Base-by-base conservation (phyloP, 345 rosid genomes). In the Euphorbia lathyris region DNA sequence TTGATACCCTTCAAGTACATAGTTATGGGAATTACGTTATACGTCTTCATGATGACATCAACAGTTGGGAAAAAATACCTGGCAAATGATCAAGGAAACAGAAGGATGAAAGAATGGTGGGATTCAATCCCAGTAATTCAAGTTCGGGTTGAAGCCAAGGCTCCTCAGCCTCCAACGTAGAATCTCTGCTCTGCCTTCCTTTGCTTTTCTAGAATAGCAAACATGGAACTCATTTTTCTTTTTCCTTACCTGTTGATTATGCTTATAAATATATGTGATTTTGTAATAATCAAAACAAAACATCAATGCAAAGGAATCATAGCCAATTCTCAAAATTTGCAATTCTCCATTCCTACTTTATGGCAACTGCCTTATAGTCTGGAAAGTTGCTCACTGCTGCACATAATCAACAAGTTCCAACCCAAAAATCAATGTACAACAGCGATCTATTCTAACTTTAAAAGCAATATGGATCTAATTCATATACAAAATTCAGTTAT, bases 91-190 rank as follows among this genome's bases (percentile, higher is more conserved):
- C 81, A 78, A 71, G 87, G 89, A 50, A 82, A 86, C 53, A 78
- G 96, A 43, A 80, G 96, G 70, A 64, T 86, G 25, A 81, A 82
- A 63, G 97, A 90, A 78, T 92, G 99, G 99, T 95, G 98, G 98
- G 96, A 84, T 58, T 85, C 96, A 0, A 90, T 92, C 76, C 98
- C 99, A 2, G 78, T 88, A 36, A 78, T 75, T 29, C 91, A 86
- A 0, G 85, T 92, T 52, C 93, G 86, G 4, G 57, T 86, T 13
- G 82, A 80, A 9, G 72, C 85, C 58, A 32, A 75, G 30, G 30
- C 68, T 58, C 14, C 76, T 3, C 25, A 60, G 19, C 30, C 64
- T 19, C 26, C 58, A 9, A 20, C 40, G 1, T 74, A 74, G 69
- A 34, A n/a, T 5, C 51, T 12, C 4, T 45, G 51, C 12, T 11